These are phyloP conservation scores for Penicillium sclerotiorum DNA, from an alignment of 2,329 filamentous ascomycete species.

Conservation along the genomic window DNA sequence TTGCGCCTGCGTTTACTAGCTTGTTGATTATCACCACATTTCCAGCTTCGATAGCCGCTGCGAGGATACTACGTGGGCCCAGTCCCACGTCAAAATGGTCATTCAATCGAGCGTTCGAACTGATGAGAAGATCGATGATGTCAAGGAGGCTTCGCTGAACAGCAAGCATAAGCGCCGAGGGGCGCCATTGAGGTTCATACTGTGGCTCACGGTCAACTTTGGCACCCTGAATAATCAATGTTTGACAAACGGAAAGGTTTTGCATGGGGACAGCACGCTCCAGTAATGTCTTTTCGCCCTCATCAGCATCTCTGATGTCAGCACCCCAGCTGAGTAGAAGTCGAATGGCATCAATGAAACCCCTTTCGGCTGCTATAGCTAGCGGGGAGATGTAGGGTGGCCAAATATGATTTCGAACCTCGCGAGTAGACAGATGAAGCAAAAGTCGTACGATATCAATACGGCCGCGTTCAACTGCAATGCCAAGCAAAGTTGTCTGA, in stretches of 20 bases:
- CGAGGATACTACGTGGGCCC: slow-evolving; percentile 9
- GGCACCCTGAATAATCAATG: slow-evolving; percentile 1
- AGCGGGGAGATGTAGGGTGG: background rate
- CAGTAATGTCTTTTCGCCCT: background rate
- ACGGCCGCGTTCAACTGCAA: background rate
- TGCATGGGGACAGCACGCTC: background rate
- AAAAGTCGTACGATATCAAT: background rate
- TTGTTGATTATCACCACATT: slow-evolving; percentile 1
- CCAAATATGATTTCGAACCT: background rate
- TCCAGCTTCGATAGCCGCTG: slow-evolving; percentile 13
- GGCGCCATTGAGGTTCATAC: background rate
- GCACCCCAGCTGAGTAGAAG: background rate
- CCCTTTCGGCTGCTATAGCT: background rate
- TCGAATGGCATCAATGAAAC: background rate
- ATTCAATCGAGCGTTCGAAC: slow-evolving; percentile 11
- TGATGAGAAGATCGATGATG: slow-evolving; percentile 14
- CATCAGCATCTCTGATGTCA: background rate
- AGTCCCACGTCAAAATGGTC: slow-evolving; percentile 1
- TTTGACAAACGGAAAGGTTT: background rate
- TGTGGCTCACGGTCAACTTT: background rate
- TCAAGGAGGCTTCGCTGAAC: background rate
- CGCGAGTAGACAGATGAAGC: background rate
- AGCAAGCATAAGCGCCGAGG: slow-evolving; percentile 6
- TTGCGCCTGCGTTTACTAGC: slow-evolving; percentile 2
- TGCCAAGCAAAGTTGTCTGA: background rate